Evolutionary conservation across 495 filamentous ascomycete species (phyloP), one percentile per base, ranked within the genome.

Genomic region (Penicillium lividum): DNA sequence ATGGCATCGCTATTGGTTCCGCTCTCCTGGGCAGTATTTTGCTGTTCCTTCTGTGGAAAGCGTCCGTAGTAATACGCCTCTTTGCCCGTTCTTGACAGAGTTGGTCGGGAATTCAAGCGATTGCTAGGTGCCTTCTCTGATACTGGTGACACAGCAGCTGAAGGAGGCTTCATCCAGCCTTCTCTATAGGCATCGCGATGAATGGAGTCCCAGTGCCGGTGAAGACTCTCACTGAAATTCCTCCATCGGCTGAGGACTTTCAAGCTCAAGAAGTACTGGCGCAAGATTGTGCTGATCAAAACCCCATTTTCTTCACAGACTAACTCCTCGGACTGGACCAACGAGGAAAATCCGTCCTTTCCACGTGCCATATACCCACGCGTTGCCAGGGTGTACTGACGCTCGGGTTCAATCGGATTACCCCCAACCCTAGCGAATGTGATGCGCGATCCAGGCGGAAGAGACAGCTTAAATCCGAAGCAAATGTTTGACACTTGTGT

Each of bases 181-280:
- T 72, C 58, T 22, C 65, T 66, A 48, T 83, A 77, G 15, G 90
- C 66, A 16, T 77, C 75, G 5, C 78, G 71, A 10, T 86, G 85
- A 2, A 93, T 81, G 5, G 68, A 58, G 28, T 68, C 70, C 85
- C 89, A 94, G 65, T 89, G 84, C 3, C 80, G 72, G 0, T 76
- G 74, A 60, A 91, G 66, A 61, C 73, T 76, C 6, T 71, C 67
- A 42, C 83, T 81, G 86, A 88, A 88, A 16, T 80, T 72, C 47
- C 79, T 79, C 92, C 92, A 96, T 62, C 80, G 80, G 3, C 89
- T 86, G 52, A 95, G 69, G 0, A 92, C 85, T 56, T 90, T 91
- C 16, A 95, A 74, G 10, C 85, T 87, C 78, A 93, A 83, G 68
- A 97, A 96, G 64, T 95, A 96, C 69, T 96, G 92, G 4, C 92